A percentile compares a stretch with the other conserved stretches of the same genome.
Evolutionary conservation across 768 basidiomycete genomes (phyloP).

Genomic region (Infundibulicybe gibba): DNA sequence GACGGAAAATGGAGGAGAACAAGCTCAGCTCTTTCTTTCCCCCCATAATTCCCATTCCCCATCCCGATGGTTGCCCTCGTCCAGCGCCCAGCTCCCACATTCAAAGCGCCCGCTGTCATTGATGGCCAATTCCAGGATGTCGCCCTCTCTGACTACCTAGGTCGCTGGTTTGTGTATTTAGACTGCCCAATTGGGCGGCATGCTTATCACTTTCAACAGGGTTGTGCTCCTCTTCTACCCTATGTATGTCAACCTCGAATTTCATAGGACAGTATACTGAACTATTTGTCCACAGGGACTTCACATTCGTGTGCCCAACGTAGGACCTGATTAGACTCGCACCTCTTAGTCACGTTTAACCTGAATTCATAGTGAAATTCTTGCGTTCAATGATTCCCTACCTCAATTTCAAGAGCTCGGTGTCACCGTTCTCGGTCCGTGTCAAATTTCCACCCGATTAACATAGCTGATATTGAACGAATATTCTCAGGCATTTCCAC

Average conservation of each 20-base stretch:
- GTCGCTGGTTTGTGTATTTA: constrained; percentile 65
- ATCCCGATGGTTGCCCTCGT: constrained; percentile 67
- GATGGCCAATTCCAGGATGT: constrained; percentile 77
- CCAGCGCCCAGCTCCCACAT: constrained; percentile 84
- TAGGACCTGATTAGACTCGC: no score
- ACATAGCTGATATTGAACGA: constrained; percentile 1
- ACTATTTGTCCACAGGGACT: constrained; percentile 72
- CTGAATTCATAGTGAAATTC: constrained; percentile 27
- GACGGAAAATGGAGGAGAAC: no score
- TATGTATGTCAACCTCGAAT: constrained; percentile 50
- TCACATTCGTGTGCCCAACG: constrained; percentile 90
- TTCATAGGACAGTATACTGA: no score
- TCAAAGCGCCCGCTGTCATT: constrained; percentile 70
- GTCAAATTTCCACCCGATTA: not conserved
- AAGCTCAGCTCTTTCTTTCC: no score
- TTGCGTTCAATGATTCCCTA: no score
- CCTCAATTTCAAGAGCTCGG: constrained; percentile 68
- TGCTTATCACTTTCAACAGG: constrained; percentile 55
- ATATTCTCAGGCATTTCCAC: no score
- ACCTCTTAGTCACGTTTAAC: not conserved
- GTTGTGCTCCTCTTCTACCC: constrained; percentile 95
- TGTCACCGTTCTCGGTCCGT: constrained; percentile 72
- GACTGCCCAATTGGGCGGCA: no score
- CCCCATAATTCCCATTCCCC: no score
- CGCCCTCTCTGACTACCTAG: constrained; percentile 67